Evolutionary conservation across 306 rosid species (phyloP).

Genomic region (Vicia villosa): DNA sequence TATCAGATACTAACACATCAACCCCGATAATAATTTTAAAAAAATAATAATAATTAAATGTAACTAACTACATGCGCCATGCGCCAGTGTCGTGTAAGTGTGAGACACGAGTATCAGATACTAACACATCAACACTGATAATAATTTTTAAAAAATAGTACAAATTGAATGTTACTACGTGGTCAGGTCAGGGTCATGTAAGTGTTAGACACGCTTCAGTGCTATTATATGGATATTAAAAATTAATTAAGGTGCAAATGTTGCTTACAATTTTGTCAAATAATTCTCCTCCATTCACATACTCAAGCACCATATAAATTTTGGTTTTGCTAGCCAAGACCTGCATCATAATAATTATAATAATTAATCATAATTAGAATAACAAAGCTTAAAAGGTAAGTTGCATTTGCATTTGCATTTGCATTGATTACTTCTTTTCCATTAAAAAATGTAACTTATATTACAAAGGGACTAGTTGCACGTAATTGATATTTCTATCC

Average conservation of each 20-base stretch:
- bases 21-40: too few relatives aligned
- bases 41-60: too few relatives aligned
- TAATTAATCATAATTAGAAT: constrained; percentile 12
- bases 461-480: background rate
- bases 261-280: constrained; percentile 77
- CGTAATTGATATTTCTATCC: background rate
- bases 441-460: background rate
- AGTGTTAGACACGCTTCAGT: background rate
- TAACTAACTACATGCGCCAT: too few relatives aligned
- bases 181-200: too few relatives aligned
- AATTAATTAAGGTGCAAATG: constrained; percentile 5
- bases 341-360: constrained; percentile 43
- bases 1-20: too few relatives aligned
- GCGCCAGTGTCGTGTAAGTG: too few relatives aligned
- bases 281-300: constrained; percentile 78
- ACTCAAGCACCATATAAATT: constrained; percentile 90
- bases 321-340: constrained; percentile 91
- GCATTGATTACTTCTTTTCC: background rate
- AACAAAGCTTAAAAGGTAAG: constrained; percentile 13
- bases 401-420: background rate
- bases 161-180: background rate
- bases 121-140: background rate
- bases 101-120: background rate
- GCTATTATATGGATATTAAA: background rate
- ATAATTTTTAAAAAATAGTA: background rate